Base-by-base conservation (phyloP, 208 protist genomes). In the Dictyostelium gargantuum region DNA sequence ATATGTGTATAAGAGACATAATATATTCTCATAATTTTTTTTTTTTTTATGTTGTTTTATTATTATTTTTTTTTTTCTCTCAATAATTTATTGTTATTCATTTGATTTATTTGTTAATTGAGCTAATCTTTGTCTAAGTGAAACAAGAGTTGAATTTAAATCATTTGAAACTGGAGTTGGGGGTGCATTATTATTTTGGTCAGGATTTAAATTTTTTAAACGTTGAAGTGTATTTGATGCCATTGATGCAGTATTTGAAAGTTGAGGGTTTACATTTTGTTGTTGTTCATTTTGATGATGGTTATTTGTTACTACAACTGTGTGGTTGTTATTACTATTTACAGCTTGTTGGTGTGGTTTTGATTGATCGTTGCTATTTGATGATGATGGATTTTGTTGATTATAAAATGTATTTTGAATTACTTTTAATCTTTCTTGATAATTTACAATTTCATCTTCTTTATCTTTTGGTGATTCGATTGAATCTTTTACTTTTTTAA, bases 51-150 rank as follows among this genome's bases (percentile, higher is more conserved):
- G n/a, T n/a, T n/a, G n/a, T n/a, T n/a, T n/a, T n/a, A n/a, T n/a
- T n/a, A n/a, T n/a, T n/a, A n/a, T n/a, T n/a, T n/a, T n/a, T n/a
- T n/a, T n/a, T n/a, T n/a, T n/a, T n/a, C n/a, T n/a, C n/a, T n/a
- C n/a, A n/a, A n/a, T n/a, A n/a, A n/a, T n/a, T n/a, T n/a, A n/a
- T n/a, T n/a, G n/a, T 70, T 70, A 70, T 35, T 70, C 63, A 23
- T 38, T 70, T 23, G 61, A 70, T 70, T 70, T 70, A 42, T 38
- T 35, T 9, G 63, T 70, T 40, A 70, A 70, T 40, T 70, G n/a
- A 26, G 82, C 82, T n/a, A 89, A 79, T 68, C 70, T 61, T 89
- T 89, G 82, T 79, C 50, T 52, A 40, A 89, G 26, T 52, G 66
- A 79, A 26, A 48, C 82, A n/a, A 89, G 38, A 42, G 82, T 89